These are phyloP conservation scores for Pseudogymnoascus destructans DNA, from an alignment of 2,329 filamentous ascomycete species.

Conservation along the genomic window DNA sequence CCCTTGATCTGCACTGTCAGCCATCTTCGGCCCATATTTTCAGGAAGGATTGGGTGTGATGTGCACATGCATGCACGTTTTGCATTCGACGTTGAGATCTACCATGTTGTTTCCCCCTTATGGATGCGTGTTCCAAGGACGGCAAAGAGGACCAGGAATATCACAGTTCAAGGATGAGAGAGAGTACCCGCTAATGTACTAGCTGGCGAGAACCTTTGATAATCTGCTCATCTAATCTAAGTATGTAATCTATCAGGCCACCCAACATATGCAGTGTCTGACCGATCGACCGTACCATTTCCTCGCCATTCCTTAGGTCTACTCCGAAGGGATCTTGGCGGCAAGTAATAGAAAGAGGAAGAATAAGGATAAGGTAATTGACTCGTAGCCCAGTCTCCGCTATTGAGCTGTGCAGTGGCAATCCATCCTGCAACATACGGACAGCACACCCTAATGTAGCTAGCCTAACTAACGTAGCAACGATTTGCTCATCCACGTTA, in stretches of 20 bases:
- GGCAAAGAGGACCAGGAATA: not conserved
- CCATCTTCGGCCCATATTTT: not conserved
- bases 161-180: not conserved
- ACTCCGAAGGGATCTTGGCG: not conserved
- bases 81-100: not conserved
- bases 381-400: not conserved
- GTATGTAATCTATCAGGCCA: not conserved
- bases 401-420: not conserved
- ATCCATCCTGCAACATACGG: not conserved
- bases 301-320: not conserved
- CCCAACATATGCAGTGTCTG: not conserved
- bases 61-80: not conserved
- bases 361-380: not conserved
- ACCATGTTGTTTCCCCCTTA: not conserved
- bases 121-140: no score
- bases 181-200: not conserved
- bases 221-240: not conserved
- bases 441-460: not conserved
- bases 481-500: slow-evolving; percentile 1
- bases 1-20: not conserved
- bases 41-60: not conserved
- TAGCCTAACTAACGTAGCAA: slow-evolving; percentile 7
- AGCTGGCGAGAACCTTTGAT: not conserved
- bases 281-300: not conserved
- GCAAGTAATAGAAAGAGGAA: not conserved